phyloP scores from a whole-genome alignment of 2,329 filamentous ascomycete genomes.

The Colletotrichum scovillei region DNA sequence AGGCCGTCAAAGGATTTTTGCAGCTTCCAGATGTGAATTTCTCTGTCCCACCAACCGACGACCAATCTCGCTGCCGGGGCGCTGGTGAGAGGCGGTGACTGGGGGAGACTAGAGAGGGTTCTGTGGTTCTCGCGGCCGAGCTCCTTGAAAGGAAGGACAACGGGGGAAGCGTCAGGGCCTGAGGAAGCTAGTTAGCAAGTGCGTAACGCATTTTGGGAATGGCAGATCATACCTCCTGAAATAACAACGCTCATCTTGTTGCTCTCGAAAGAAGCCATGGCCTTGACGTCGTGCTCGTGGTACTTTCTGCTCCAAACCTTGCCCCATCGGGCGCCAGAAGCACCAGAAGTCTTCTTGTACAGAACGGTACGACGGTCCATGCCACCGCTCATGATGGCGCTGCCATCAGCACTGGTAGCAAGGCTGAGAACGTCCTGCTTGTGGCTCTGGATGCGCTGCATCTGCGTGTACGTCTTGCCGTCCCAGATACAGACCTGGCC shows the following conservation, averaged over 20 bases:
- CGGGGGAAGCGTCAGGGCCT: constrained; percentile 88
- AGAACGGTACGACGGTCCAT: constrained; percentile 90
- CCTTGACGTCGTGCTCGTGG: constrained; percentile 95
- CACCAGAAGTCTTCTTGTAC: constrained; percentile 73
- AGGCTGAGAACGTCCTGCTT: constrained; percentile 91
- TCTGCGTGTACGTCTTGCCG: constrained; percentile 88
- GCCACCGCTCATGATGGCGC: constrained; percentile 86
- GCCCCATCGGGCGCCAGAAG: constrained; percentile 77
- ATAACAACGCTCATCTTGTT: constrained; percentile 86
- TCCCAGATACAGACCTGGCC: constrained; percentile 96
- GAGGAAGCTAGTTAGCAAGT: constrained; percentile 6
- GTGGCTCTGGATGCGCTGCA: constrained; percentile 87
- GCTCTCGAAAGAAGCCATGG: constrained; percentile 90
- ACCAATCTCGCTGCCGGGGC: constrained; percentile 80
- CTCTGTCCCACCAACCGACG: constrained; percentile 91
- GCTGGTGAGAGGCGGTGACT: constrained; percentile 78
- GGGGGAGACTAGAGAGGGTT: constrained; percentile 84
- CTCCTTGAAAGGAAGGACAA: constrained; percentile 80
- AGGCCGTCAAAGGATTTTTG: constrained; percentile 59
- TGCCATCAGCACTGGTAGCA: constrained; percentile 83
- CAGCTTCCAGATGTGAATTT: constrained; percentile 84
- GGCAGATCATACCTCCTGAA: constrained; percentile 82
- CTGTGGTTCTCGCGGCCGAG: constrained; percentile 86
- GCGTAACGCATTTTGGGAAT: neutral
- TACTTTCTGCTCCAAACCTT: constrained; percentile 88